phyloP scores from a whole-genome alignment of 208 protist species.

The Herpetomonas tarakana region DNA sequence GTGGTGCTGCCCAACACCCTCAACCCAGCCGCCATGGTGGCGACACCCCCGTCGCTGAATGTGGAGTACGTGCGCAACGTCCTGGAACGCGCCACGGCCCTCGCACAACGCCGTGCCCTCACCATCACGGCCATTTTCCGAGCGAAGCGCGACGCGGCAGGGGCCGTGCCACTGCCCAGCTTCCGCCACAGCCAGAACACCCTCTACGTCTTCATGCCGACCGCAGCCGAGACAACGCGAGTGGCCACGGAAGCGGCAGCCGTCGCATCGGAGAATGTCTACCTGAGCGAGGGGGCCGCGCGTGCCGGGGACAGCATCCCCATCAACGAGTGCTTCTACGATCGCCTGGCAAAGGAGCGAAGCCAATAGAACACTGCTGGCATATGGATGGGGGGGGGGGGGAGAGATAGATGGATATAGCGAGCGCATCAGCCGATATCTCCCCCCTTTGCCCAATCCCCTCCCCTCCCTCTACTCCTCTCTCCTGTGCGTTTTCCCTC shows the following conservation, averaged over 20 bases:
- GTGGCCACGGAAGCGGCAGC: constrained; percentile 23
- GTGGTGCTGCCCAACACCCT: constrained; percentile 55
- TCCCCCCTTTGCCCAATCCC: not conserved
- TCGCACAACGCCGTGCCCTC: constrained; percentile 35
- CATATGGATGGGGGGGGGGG: not conserved
- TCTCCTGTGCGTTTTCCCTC: not conserved
- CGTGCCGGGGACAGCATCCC: constrained; percentile 27
- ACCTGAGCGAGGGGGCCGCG: constrained; percentile 2
- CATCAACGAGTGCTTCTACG: constrained; percentile 72
- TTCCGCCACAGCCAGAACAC: constrained; percentile 54
- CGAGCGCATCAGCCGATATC: too few species aligned
- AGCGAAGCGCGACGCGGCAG: constrained; percentile 16
- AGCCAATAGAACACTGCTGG: constrained; percentile 2
- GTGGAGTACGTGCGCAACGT: constrained; percentile 55
- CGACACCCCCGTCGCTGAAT: constrained; percentile 33
- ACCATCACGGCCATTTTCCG: constrained; percentile 43
- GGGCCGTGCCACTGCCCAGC: constrained; percentile 27
- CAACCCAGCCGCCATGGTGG: constrained; percentile 18
- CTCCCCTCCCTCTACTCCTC: not conserved
- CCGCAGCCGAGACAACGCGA: constrained; percentile 11
- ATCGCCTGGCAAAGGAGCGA: constrained; percentile 60
- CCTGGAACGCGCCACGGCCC: constrained; percentile 25
- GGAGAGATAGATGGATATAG: too few species aligned
- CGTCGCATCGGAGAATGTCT: constrained; percentile 29
- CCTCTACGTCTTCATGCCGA: constrained; percentile 60